Percentiles rank a stretch among this genome's conserved stretches.
phyloP scores from a whole-genome alignment of 306 rosid genomes.

The Cajanus cajan region DNA sequence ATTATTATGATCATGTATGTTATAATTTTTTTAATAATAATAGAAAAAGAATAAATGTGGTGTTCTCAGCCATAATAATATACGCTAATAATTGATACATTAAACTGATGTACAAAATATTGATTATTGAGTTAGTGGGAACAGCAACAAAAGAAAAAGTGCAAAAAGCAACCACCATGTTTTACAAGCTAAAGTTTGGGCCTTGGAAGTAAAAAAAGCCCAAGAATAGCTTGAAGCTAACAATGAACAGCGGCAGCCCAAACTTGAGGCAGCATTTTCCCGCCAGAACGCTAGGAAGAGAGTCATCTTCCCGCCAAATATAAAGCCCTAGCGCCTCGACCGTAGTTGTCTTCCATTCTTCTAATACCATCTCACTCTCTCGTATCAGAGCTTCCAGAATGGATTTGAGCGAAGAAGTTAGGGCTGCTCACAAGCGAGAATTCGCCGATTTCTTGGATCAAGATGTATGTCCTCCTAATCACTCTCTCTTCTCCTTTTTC shows the following conservation, averaged over 20 bases:
- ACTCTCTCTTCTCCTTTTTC: not conserved
- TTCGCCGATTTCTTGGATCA: constrained; percentile 81
- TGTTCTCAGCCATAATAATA: no score
- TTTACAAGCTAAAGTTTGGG: not conserved
- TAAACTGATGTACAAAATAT: no score
- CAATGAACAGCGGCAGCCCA: not conserved
- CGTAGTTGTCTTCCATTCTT: not conserved
- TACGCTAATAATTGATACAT: not conserved
- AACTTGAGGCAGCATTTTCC: constrained; percentile 19
- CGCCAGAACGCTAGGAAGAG: constrained; percentile 38
- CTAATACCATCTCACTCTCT: not conserved
- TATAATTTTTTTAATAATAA: no score
- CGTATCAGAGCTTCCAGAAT: constrained; percentile 34
- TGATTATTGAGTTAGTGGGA: no score
- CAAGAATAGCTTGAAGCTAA: not conserved
- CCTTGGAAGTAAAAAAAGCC: not conserved
- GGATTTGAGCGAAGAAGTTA: constrained; percentile 86
- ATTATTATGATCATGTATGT: no score
- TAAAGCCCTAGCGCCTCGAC: not conserved
- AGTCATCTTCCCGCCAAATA: constrained; percentile 62
- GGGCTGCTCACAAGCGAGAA: constrained; percentile 95
- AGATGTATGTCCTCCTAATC: constrained; percentile 45
- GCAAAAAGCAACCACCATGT: not conserved
- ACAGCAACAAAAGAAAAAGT: not conserved
- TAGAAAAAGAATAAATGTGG: no score